A percentile compares a stretch with the other conserved stretches of the same genome.
These are phyloP conservation scores for Cryptococcus maquisensis DNA, from an alignment of 1,284 basidiomycete species.

Conservation along the genomic window DNA sequence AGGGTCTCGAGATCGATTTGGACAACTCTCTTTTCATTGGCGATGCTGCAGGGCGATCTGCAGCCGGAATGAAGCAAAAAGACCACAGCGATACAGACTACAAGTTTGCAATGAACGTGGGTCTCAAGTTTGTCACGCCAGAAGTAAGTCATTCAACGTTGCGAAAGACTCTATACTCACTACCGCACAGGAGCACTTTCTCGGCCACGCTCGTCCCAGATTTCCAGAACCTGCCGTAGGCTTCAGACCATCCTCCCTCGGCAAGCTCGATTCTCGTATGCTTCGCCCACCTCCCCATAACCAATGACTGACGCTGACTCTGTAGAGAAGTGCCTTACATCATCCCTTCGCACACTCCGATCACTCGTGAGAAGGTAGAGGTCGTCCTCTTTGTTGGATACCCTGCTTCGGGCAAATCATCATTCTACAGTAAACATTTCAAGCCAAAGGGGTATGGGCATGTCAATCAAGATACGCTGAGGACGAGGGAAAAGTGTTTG, in stretches of 20 bases:
- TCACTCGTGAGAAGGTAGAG: constrained; percentile 55
- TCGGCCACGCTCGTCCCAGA: constrained; percentile 52
- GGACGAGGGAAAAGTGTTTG: constrained; percentile 67
- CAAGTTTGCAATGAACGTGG: constrained; percentile 77
- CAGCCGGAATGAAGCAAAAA: constrained; percentile 18
- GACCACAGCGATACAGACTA: constrained; percentile 78
- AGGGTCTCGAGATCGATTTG: constrained; percentile 65
- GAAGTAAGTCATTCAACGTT: constrained; percentile 47
- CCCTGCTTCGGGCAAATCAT: constrained; percentile 82
- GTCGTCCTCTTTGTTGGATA: constrained; percentile 83
- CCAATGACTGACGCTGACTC: constrained; percentile 4
- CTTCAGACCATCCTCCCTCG: constrained; percentile 32
- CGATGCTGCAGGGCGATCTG: constrained; percentile 76
- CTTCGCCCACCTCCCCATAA: neutral
- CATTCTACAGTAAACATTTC: constrained; percentile 71
- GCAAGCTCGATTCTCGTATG: constrained; percentile 21
- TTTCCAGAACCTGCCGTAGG: constrained; percentile 39
- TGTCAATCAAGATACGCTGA: constrained; percentile 78
- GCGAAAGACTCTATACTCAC: neutral
- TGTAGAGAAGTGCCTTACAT: constrained; percentile 54
- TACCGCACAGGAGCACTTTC: constrained; percentile 58
- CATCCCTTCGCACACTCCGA: constrained; percentile 60
- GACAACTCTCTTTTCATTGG: constrained; percentile 71
- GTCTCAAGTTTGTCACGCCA: constrained; percentile 66
- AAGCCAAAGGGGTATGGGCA: constrained; percentile 65